These are phyloP conservation scores for Caloboletus firmus DNA, from an alignment of 1,284 basidiomycete genomes.

Conservation along the genomic window DNA sequence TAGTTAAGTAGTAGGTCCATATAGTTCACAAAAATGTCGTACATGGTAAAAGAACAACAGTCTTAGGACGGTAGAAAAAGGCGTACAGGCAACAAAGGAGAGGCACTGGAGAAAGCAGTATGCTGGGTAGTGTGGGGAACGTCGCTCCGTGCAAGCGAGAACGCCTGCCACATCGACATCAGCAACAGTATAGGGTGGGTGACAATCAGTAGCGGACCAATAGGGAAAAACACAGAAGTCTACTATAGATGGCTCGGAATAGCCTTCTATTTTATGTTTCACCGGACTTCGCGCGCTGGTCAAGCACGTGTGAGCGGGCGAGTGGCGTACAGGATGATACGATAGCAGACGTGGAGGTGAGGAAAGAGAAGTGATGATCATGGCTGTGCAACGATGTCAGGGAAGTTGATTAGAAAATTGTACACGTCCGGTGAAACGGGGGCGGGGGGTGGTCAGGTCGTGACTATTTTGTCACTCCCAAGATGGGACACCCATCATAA, in stretches of 20 bases:
- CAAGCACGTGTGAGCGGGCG: neutral
- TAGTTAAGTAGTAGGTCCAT: constrained; percentile 18
- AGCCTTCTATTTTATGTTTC: constrained; percentile 18
- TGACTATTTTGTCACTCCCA: constrained; percentile 18
- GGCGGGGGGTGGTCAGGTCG: neutral
- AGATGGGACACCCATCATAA: constrained; percentile 33
- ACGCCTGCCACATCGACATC: neutral
- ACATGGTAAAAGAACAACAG: constrained; percentile 17
- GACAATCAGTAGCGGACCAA: neutral
- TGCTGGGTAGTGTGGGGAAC: neutral
- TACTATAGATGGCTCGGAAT: neutral
- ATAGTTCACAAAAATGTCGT: constrained; percentile 12
- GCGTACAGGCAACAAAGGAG: neutral
- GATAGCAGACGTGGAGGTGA: constrained; percentile 4
- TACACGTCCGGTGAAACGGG: constrained; percentile 9
- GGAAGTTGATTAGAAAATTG: constrained; percentile 3
- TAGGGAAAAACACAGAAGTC: neutral
- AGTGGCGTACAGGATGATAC: constrained; percentile 2
- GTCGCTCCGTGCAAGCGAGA: constrained; percentile 2
- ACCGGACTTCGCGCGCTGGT: neutral
- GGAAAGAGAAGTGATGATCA: constrained; percentile 1
- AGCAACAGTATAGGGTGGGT: constrained; percentile 5
- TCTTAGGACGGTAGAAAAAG: constrained; percentile 1
- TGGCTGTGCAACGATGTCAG: constrained; percentile 15
- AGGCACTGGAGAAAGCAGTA: neutral